A percentile compares a stretch with the other conserved stretches of the same genome.
Conservation (phyloP, 805 yeast species). For the Starmerella ratchasimensis region DNA sequence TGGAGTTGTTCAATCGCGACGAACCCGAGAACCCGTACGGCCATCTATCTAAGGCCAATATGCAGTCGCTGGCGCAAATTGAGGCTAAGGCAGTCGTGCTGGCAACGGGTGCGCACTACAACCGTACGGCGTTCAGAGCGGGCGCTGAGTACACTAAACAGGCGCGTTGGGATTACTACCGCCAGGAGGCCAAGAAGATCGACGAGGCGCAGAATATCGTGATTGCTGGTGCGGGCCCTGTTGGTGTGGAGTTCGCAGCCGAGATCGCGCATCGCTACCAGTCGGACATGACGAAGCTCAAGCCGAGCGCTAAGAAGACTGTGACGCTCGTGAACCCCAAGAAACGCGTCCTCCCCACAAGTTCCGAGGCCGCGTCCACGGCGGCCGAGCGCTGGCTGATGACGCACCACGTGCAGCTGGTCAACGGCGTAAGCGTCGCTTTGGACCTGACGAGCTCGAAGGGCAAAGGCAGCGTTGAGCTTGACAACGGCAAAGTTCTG, state of each 20-base stretch:
- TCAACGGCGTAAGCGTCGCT: constrained; percentile 2
- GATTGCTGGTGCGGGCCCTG: constrained; percentile 6
- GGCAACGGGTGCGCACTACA: constrained; percentile 6
- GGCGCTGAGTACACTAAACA: not conserved
- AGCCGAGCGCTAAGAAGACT: too few species aligned
- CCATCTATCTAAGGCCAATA: not conserved
- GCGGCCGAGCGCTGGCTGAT: constrained; percentile 1
- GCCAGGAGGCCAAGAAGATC: not conserved
- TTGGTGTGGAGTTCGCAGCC: constrained; percentile 10
- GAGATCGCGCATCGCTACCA: constrained; percentile 3
- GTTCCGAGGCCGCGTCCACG: not conserved
- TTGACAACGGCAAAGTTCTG: not conserved
- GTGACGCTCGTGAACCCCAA: constrained; percentile 2
- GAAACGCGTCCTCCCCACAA: constrained; percentile 1
- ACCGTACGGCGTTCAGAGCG: not conserved
- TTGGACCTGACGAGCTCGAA: not conserved
- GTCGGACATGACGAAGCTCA: too few species aligned
- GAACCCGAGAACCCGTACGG: too few species aligned
- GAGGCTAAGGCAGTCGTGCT: constrained; percentile 5
- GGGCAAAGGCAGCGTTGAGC: not conserved
- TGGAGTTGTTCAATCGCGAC: not conserved
- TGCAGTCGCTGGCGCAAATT: not conserved
- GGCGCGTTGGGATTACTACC: constrained; percentile 2
- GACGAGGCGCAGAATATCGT: not conserved
- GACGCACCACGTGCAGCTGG: not conserved